Percentiles rank a stretch among this genome's conserved stretches.
phyloP scores from a whole-genome alignment of 306 rosid species.

The Purshia tridentata region DNA sequence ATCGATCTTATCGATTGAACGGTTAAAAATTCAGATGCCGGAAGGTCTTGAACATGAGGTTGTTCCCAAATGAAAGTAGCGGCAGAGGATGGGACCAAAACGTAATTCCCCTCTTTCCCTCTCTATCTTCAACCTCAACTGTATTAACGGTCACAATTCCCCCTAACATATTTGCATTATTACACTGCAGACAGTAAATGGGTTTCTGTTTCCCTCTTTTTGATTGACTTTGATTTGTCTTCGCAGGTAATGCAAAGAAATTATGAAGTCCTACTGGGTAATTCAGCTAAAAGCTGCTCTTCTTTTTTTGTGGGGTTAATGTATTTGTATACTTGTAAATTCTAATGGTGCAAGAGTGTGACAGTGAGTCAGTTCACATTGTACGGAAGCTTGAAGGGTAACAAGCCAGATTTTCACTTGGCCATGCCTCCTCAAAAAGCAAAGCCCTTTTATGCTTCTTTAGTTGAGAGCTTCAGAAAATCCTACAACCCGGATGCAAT shows the following conservation, averaged over 20 bases:
- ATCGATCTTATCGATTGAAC: not conserved
- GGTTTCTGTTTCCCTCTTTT: no score
- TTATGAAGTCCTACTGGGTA: constrained; percentile 74
- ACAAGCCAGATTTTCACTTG: constrained; percentile 93
- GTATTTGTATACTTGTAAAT: not conserved
- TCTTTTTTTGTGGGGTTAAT: not conserved
- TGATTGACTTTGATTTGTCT: not conserved
- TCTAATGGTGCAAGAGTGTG: constrained; percentile 12
- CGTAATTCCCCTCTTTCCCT: constrained; percentile 25
- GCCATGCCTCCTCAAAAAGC: constrained; percentile 88
- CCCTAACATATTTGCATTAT: no score
- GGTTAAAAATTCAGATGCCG: constrained; percentile 47
- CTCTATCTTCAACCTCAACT: not conserved
- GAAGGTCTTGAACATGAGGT: constrained; percentile 88
- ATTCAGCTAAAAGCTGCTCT: not conserved
- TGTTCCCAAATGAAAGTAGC: constrained; percentile 68
- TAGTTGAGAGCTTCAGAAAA: constrained; percentile 65
- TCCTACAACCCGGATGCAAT: constrained; percentile 60
- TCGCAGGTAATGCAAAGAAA: constrained; percentile 75
- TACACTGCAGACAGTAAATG: no score
- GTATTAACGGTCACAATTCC: constrained; percentile 5
- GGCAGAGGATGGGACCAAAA: constrained; percentile 86
- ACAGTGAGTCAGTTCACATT: constrained; percentile 93
- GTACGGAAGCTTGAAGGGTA: constrained; percentile 82
- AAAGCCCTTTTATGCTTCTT: constrained; percentile 72